Base-by-base conservation (phyloP, 768 basidiomycete species). In the Boletus sensibilis region DNA sequence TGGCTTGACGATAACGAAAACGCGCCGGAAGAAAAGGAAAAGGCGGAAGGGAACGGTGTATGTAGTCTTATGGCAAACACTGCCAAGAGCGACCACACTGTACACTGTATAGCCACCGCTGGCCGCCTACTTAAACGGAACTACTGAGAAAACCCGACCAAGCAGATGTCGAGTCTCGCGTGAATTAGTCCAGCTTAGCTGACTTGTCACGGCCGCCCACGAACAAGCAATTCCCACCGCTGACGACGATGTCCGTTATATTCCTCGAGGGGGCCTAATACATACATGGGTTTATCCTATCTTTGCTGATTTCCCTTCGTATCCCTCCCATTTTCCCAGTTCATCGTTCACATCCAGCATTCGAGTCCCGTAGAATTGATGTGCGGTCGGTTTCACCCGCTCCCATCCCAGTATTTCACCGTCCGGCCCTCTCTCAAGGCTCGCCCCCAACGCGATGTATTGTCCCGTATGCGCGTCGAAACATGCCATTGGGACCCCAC, bases 321-420 rank as follows among this genome's bases (percentile, higher is more conserved):
- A 88, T n/a, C 85, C 86, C 23, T 79, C 75, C 85, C 85, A 88
- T 63, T 87, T 89, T 33, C 75, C 75, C 62, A 89, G 56, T 9
- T 64, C 75, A 62, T 88, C 87, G 7, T 74, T 57, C 16, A 87
- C 68, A 52, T 84, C 81, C 59, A 87, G 55, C 73, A 86, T 68
- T 21, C 82, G 75, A 21, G 86, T 87, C 12, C 72, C 82, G 60
- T 88, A 88, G 69, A 87, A 89, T 6, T 83, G 83, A 64, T 79
- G 79, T 31, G 73, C 81, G 0, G 83, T 87, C 0, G 87, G 88
- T 62, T 80, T 81, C 41, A 86, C 68, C 21, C 67, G 60, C 3
- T 83, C 82, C 82, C 82, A 83, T 40, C 76, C 69, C 45, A 78
- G 72, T 48, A 85, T 79, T 45, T 69, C 74, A 7, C 83, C 82